Percentiles rank a stretch among this genome's conserved stretches.
phyloP scores from a whole-genome alignment of 2,329 filamentous ascomycete genomes.

The Trichocomaceae sp. region DNA sequence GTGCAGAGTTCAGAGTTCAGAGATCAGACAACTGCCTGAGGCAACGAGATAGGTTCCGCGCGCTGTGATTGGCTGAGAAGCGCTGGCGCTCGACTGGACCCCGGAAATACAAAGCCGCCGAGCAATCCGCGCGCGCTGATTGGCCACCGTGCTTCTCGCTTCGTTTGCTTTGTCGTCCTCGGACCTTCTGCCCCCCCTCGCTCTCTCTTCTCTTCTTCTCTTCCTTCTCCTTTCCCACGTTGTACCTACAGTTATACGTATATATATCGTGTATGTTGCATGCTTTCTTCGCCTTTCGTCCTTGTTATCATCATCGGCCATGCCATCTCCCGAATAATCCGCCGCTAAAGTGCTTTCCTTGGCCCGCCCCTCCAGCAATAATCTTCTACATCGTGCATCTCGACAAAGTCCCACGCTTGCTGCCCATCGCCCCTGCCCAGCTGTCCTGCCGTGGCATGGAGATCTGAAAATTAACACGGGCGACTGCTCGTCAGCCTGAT shows the following conservation, averaged over 20 bases:
- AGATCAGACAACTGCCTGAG: neutral
- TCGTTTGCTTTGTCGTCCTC: neutral
- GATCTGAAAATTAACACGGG: neutral
- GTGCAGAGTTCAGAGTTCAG: no score
- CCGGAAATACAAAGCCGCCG: conserved; percentile 2
- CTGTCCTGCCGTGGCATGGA: neutral
- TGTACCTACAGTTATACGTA: no score
- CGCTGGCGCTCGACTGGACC: neutral
- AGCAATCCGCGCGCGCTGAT: neutral
- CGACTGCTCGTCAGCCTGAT: conserved; percentile 9
- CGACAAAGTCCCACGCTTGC: neutral
- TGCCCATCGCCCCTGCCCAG: neutral
- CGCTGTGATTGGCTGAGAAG: neutral
- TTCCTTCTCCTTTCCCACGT: no score
- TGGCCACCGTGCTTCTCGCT: neutral
- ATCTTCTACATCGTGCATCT: neutral
- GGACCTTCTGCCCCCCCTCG: neutral
- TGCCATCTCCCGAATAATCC: neutral
- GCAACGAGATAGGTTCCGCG: no score
- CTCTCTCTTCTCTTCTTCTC: neutral
- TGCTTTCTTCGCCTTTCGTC: no score
- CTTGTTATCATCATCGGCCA: no score
- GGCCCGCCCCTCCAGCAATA: neutral
- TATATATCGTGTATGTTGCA: no score
- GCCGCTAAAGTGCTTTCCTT: neutral